Percentiles rank a stretch among this genome's conserved stretches.
phyloP scores from a whole-genome alignment of 768 basidiomycete genomes.

The Boletus insuetus region DNA sequence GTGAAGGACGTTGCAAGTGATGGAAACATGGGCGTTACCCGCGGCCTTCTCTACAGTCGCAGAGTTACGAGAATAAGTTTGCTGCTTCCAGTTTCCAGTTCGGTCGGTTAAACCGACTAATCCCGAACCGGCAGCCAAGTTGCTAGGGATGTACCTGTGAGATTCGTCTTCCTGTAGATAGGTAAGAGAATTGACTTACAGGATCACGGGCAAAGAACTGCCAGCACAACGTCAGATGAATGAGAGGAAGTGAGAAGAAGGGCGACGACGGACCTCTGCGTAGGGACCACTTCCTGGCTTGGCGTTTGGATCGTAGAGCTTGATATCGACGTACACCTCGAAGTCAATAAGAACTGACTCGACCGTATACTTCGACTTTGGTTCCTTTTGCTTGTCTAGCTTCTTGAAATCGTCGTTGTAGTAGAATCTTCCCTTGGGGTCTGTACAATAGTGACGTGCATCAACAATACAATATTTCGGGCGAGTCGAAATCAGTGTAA shows the following conservation, averaged over 20 bases:
- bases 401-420: neutral
- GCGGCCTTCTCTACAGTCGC: neutral
- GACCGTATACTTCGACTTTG: neutral
- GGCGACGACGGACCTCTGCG: neutral
- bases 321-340: neutral
- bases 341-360: neutral
- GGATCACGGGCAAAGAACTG: neutral
- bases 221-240: neutral
- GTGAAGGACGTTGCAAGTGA: neutral
- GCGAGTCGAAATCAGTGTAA: neutral
- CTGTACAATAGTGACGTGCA: neutral
- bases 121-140: neutral
- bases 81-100: neutral
- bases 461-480: neutral
- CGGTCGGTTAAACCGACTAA: neutral
- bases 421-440: neutral
- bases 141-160: neutral
- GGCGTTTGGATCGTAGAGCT: neutral
- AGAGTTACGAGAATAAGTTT: neutral
- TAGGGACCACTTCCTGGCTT: neutral
- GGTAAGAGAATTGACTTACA: neutral
- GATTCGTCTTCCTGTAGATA: neutral
- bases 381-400: neutral
- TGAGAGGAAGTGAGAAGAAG: neutral
- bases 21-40: neutral